A percentile compares a stretch with the other conserved stretches of the same genome.
Evolutionary conservation across 495 filamentous ascomycete species (phyloP).

Genomic region (Xylaria telfairii): DNA sequence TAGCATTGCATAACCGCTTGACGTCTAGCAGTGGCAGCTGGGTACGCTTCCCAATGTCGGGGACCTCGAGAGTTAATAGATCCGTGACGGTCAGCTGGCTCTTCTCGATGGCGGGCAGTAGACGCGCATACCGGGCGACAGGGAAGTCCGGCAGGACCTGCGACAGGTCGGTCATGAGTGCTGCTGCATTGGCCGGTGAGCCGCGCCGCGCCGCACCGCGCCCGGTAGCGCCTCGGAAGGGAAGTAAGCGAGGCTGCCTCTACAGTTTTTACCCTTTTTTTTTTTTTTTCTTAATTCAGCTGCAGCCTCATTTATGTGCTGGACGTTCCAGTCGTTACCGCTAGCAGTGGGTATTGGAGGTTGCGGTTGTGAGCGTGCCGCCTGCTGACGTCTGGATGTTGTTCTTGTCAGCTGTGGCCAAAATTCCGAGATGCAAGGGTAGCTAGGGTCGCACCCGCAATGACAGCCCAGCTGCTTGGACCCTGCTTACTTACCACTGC

Average conservation of each 20-base stretch:
- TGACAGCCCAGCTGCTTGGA: too few species aligned
- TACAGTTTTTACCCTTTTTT: too few species aligned
- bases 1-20: conserved; percentile 66
- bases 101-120: conserved; percentile 81
- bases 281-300: too few species aligned
- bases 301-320: neutral
- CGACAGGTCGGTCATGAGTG: conserved; percentile 84
- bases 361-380: conserved; percentile 3
- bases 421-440: neutral
- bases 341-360: neutral
- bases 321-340: neutral
- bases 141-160: conserved; percentile 80
- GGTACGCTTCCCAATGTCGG: conserved; percentile 86
- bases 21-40: conserved; percentile 82
- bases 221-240: neutral
- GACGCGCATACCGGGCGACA: conserved; percentile 69
- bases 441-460: neutral
- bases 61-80: conserved; percentile 80
- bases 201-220: neutral
- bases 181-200: conserved; percentile 23
- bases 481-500: neutral
- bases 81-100: conserved; percentile 78
- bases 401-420: conserved; percentile 9
- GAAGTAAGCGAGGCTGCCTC: neutral
- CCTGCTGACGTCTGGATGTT: conserved; percentile 5